A percentile compares a stretch with the other conserved stretches of the same genome.
Evolutionary conservation across 73 alveolate species (phyloP).

Genomic region (Paramecium pentaurelia): DNA sequence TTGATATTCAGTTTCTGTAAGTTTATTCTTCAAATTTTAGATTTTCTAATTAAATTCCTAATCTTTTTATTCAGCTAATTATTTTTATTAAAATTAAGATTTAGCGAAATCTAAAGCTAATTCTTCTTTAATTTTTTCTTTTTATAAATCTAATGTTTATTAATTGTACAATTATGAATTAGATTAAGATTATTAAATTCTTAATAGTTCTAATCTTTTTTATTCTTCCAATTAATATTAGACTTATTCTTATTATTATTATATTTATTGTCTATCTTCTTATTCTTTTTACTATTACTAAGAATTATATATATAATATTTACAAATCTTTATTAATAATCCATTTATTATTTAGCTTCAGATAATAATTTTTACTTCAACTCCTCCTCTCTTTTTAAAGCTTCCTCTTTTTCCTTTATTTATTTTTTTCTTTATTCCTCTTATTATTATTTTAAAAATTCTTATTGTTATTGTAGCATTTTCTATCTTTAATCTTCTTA

Average conservation of each 20-base stretch:
- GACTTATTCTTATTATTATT: background rate
- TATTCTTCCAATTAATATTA: background rate
- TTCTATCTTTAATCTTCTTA: background rate
- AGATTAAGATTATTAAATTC: background rate
- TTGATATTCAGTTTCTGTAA: background rate
- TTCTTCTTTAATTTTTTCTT: background rate
- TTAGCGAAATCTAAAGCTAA: background rate
- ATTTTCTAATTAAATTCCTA: background rate
- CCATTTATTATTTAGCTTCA: background rate
- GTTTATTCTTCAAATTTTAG: background rate
- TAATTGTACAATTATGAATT: background rate
- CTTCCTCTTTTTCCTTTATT: background rate
- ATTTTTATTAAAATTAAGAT: background rate
- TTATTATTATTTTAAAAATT: background rate
- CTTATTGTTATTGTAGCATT: background rate
- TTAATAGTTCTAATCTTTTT: background rate
- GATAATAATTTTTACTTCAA: background rate
- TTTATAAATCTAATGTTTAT: background rate
- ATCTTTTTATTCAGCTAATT: background rate
- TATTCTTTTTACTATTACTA: background rate
- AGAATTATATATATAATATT: background rate
- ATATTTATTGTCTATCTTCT: background rate
- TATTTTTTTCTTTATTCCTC: background rate
- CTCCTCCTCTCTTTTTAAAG: background rate
- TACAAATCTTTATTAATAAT: background rate